Evolutionary conservation across 2,329 filamentous ascomycete species (phyloP).

Genomic region (Phaeomoniella chlamydospora): DNA sequence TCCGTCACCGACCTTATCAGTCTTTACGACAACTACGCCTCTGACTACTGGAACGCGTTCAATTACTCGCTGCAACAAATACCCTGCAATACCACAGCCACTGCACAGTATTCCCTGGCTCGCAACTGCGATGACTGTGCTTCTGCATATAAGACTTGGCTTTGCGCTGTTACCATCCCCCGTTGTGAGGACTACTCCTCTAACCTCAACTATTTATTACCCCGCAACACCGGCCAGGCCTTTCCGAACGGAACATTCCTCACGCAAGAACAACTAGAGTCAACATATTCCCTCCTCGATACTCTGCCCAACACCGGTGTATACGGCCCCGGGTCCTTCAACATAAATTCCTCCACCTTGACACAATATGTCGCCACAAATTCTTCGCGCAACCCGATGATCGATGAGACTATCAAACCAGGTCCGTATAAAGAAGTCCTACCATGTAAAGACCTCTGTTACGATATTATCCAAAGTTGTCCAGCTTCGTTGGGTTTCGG

Average conservation of each 20-base stretch:
- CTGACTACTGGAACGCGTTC: slow-evolving; percentile 60
- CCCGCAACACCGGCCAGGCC: slow-evolving; percentile 55
- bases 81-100: slow-evolving; percentile 62
- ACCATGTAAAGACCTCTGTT: slow-evolving; percentile 80
- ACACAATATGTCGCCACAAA: slow-evolving; percentile 29
- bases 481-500: slow-evolving; percentile 60
- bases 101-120: slow-evolving; percentile 68
- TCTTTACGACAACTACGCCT: slow-evolving; percentile 68
- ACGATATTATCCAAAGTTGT: slow-evolving; percentile 71
- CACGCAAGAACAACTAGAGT: slow-evolving; percentile 17
- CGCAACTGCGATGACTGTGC: slow-evolving; percentile 63
- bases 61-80: slow-evolving; percentile 69
- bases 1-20: slow-evolving; percentile 47
- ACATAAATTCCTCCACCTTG: slow-evolving; percentile 13
- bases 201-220: slow-evolving; percentile 39
- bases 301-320: slow-evolving; percentile 4
- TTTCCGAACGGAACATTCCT: slow-evolving; percentile 56
- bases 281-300: neutral
- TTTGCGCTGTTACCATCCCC: slow-evolving; percentile 85
- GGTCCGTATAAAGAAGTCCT: slow-evolving; percentile 90
- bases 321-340: slow-evolving; percentile 7
- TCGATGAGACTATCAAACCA: slow-evolving; percentile 58
- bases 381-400: slow-evolving; percentile 53
- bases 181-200: slow-evolving; percentile 74
- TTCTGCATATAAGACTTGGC: slow-evolving; percentile 78